Percentiles rank a stretch among this genome's conserved stretches.
Conservation (phyloP, 305 asterid species). For the Salvia sclarea region DNA sequence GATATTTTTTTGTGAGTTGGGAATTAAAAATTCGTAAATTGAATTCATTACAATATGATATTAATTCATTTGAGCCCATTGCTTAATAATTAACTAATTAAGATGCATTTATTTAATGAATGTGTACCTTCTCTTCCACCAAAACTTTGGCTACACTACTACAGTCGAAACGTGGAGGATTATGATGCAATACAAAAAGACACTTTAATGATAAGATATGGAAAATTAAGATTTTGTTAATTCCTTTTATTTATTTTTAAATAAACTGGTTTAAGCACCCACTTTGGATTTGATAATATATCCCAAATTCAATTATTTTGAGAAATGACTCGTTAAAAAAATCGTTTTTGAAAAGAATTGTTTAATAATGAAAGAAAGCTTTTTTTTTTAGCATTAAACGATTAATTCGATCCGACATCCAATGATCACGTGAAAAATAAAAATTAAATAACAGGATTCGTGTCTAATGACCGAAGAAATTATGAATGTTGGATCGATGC, state of each 20-base stretch:
- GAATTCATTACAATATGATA: neutral
- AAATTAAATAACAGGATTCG: too few species aligned
- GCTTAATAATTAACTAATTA: neutral
- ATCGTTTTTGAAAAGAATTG: neutral
- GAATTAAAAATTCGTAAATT: neutral
- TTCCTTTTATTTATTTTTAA: neutral
- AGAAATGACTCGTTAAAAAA: neutral
- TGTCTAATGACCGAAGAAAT: neutral
- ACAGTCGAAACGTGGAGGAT: conserved; percentile 27
- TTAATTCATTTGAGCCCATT: neutral
- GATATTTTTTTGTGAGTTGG: neutral
- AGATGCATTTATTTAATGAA: neutral
- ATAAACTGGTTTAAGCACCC: neutral
- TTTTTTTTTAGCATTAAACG: neutral
- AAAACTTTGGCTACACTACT: neutral
- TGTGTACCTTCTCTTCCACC: conserved; percentile 26
- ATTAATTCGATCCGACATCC: neutral
- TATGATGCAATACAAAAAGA: conserved; percentile 4
- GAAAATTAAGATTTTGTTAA: neutral
- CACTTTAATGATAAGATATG: conserved; percentile 16
- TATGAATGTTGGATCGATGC: conserved; percentile 22
- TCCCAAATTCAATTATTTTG: neutral
- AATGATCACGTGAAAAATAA: too few species aligned
- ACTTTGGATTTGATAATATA: neutral
- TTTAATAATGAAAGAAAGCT: neutral